Evolutionary conservation across 352 stramenopile species (phyloP), one percentile per base, ranked within the genome.

Genomic region (Phytophthora cryptogea): DNA sequence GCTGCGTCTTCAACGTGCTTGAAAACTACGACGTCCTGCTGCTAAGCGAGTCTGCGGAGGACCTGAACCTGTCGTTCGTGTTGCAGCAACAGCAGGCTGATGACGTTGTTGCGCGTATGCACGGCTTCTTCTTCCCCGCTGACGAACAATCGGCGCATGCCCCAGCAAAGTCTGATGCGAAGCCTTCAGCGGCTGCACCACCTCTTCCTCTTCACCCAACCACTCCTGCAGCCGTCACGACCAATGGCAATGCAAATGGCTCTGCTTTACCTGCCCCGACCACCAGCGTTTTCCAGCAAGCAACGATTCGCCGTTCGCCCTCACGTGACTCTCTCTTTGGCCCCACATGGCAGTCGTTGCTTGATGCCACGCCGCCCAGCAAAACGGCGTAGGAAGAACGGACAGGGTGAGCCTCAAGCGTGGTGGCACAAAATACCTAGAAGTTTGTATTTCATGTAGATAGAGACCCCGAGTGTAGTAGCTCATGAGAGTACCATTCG

Each of bases 41-140:
- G 52, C 69, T 96, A 7, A 94, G 81, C 45, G 88, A 94, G 37
- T 94, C 86, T 27, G 83, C 88, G 8, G 88, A 96, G 70, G 88
- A 96, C 64, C 60, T 96, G n/a, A 96, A 96, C 63, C 62, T 96
- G 56, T 94, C 84, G 37, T 96, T 96, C 51, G 88, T 96, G 20
- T 64, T 96, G n/a, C 73, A 90, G 67, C 77, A 94, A 49, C 77
- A 82, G 45, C 70, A 86, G 37, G 83, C 88, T 27, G 83, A 94
- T 46, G 77, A 80, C 4, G 63, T 96, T n/a, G 86, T 96, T 30
- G 70, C 73, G 47, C 80, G 78, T 30, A 91, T 96, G 82, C 87
- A 95, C 60, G 59, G 74, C 44, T 89, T 77, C 51, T 92, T 95
- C 48, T 94, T 95, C 56, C 59, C 66, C 14, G 51, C 44, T 39